These are phyloP conservation scores for Lipomyces kockii DNA, from an alignment of 805 yeast genomes.

Conservation along the genomic window DNA sequence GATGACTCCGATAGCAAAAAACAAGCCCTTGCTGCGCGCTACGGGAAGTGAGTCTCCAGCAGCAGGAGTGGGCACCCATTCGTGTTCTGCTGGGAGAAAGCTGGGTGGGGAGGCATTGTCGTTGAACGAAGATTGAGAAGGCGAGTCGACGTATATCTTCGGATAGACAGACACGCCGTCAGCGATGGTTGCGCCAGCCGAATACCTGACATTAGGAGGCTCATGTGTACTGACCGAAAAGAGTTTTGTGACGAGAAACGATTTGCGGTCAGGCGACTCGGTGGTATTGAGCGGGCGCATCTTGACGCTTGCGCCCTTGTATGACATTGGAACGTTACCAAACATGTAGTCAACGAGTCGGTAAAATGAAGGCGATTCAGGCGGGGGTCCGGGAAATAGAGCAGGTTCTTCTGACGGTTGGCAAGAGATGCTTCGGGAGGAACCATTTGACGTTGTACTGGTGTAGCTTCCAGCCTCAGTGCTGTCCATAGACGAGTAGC, in stretches of 20 bases:
- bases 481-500: slow-evolving; percentile 8
- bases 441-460: neutral
- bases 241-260: slow-evolving; percentile 6
- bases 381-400: slow-evolving; percentile 5
- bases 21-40: slow-evolving; percentile 3
- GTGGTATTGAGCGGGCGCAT: neutral
- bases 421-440: neutral
- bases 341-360: slow-evolving; percentile 12
- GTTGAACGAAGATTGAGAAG: neutral
- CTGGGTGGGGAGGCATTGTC: neutral
- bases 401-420: neutral
- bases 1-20: slow-evolving; percentile 6
- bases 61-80: slow-evolving; percentile 6
- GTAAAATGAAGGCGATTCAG: slow-evolving; percentile 7
- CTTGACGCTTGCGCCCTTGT: slow-evolving; percentile 5
- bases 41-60: slow-evolving; percentile 4
- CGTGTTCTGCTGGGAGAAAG: neutral
- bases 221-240: neutral
- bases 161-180: slow-evolving; percentile 1
- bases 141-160: neutral
- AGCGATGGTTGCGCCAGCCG: neutral
- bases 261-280: slow-evolving; percentile 1
- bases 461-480: neutral
- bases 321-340: slow-evolving; percentile 8
- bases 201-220: neutral